Percentiles rank a stretch among this genome's conserved stretches.
Conservation (phyloP, 352 stramenopile species). For the Globisporangium solare region DNA sequence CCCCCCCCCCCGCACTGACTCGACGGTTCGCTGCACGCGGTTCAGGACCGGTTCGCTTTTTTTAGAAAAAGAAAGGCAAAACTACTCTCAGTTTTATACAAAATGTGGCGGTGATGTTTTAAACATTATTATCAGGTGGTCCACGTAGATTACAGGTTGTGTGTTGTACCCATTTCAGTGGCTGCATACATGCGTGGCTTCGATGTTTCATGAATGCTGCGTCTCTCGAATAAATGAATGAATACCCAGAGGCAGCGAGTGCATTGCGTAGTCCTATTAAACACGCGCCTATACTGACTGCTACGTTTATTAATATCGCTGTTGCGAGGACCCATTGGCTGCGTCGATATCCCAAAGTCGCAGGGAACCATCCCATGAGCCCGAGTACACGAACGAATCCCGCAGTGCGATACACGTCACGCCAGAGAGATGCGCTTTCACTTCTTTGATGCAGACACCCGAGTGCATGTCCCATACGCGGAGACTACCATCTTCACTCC, state of each 20-base stretch:
- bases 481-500: conserved; percentile 65
- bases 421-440: conserved; percentile 52
- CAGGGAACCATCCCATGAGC: conserved; percentile 70
- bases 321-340: conserved; percentile 1
- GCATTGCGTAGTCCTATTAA: no score
- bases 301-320: background rate
- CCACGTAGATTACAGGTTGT: no score
- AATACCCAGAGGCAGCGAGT: no score
- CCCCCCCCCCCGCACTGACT: background rate
- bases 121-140: background rate
- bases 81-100: background rate
- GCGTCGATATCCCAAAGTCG: conserved; percentile 63
- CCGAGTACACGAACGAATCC: conserved; percentile 63
- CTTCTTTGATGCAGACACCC: conserved; percentile 53
- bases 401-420: conserved; percentile 59
- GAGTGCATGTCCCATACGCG: conserved; percentile 82
- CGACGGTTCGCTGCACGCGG: background rate
- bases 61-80: background rate
- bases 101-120: background rate
- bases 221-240: no score
- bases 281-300: no score
- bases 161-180: no score
- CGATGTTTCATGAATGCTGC: no score
- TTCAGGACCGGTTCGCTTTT: background rate
- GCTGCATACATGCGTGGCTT: no score